A percentile compares a stretch with the other conserved stretches of the same genome.
Conservation (phyloP, 192 early-diverging fungal genomes). For the Diversispora eburnea region DNA sequence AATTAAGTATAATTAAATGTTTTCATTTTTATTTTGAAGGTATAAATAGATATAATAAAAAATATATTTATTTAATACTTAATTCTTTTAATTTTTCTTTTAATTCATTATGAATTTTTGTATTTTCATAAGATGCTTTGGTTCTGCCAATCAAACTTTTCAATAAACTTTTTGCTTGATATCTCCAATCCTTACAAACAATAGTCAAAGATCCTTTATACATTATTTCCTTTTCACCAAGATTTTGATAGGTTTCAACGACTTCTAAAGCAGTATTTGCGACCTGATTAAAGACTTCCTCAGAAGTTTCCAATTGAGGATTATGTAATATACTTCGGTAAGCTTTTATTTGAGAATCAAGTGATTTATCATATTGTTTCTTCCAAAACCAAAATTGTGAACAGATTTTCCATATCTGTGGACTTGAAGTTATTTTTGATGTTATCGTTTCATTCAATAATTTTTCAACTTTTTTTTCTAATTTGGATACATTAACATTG, state of each 20-base stretch:
- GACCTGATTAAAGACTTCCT: conserved; percentile 65
- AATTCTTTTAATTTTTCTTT: conserved; percentile 62
- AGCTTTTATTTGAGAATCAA: conserved; percentile 81
- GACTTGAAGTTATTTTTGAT: conserved; percentile 67
- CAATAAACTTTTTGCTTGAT: conserved; percentile 78
- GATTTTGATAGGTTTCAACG: conserved; percentile 72
- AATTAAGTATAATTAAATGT: too few species aligned
- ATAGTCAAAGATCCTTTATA: conserved; percentile 38
- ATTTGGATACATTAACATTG: conserved; percentile 46
- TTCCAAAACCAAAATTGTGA: conserved; percentile 75
- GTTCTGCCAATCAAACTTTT: conserved; percentile 81
- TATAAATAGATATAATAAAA: background rate
- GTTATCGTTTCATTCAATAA: conserved; percentile 72
- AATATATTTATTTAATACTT: conserved; percentile 4
- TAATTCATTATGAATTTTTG: conserved; percentile 55
- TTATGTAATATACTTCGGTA: conserved; percentile 78
- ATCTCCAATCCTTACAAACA: conserved; percentile 87
- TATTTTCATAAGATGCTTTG: conserved; percentile 69
- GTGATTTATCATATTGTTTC: conserved; percentile 55
- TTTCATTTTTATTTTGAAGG: too few species aligned
- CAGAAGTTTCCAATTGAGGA: conserved; percentile 69
- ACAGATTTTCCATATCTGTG: conserved; percentile 71
- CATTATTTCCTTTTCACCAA: conserved; percentile 58
- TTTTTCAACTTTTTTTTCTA: conserved; percentile 51
- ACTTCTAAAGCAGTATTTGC: conserved; percentile 69